A percentile compares a stretch with the other conserved stretches of the same genome.
These are phyloP conservation scores for Thermomyces lanuginosus DNA, from an alignment of 2,329 filamentous ascomycete species.

Conservation along the genomic window DNA sequence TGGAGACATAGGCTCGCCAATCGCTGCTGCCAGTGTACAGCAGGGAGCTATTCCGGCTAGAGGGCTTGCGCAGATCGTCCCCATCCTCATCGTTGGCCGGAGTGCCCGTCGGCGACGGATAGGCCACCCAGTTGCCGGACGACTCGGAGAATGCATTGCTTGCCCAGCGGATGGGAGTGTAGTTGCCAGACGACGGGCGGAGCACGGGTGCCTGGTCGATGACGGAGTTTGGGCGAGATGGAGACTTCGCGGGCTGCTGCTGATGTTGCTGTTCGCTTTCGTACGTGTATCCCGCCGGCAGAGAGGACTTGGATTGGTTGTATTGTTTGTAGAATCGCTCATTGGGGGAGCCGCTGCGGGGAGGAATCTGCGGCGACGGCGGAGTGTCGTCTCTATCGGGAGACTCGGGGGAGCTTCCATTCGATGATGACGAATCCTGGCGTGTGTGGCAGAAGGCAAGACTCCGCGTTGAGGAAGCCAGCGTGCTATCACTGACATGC, in stretches of 20 bases:
- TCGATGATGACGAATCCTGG: slow-evolving; percentile 39
- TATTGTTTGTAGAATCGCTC: slow-evolving; percentile 13
- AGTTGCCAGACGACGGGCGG: slow-evolving; percentile 12
- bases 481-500: slow-evolving; percentile 38
- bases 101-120: slow-evolving; percentile 19
- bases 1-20: slow-evolving; percentile 19
- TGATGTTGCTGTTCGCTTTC: too few relatives aligned
- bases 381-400: too few relatives aligned
- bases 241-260: slow-evolving; percentile 14
- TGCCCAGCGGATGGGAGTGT: slow-evolving; percentile 15
- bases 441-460: slow-evolving; percentile 73
- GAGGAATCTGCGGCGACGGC: too few relatives aligned
- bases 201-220: slow-evolving; percentile 15
- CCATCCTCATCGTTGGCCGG: slow-evolving; percentile 11
- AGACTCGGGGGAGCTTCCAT: slow-evolving; percentile 30
- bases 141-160: slow-evolving; percentile 19
- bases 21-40: slow-evolving; percentile 15
- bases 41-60: slow-evolving; percentile 13
- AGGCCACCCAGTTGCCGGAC: slow-evolving; percentile 27
- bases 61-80: slow-evolving; percentile 17
- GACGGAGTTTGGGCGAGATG: slow-evolving; percentile 17
- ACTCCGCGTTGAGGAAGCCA: slow-evolving; percentile 30
- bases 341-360: too few relatives aligned
- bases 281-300: slow-evolving; percentile 8
- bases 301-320: slow-evolving; percentile 15